Percentiles rank a stretch among this genome's conserved stretches.
Conservation (phyloP, 2,329 filamentous ascomycete genomes). For the Akanthomyces muscarius region DNA sequence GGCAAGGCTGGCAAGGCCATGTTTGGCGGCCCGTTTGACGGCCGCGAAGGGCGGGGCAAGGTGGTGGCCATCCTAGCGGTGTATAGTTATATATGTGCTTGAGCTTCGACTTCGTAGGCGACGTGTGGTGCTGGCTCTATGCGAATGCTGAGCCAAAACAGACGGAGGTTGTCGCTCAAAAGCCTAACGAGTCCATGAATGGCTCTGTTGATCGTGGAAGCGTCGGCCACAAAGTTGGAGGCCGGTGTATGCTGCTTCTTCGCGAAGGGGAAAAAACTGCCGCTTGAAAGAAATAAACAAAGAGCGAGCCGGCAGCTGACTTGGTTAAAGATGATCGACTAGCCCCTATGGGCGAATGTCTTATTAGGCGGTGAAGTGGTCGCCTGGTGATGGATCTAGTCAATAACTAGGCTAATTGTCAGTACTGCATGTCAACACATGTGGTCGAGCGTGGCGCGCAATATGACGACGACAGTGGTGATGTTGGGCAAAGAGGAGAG, state of each 20-base stretch:
- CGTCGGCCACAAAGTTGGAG: not conserved
- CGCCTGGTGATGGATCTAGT: slow-evolving; percentile 6
- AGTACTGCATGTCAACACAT: not conserved
- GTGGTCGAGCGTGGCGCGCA: not conserved
- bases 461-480: not conserved
- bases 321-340: not conserved
- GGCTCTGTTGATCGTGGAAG: not conserved
- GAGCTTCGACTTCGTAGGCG: not conserved
- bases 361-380: slow-evolving; percentile 15
- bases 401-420: not conserved
- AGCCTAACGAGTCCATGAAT: slow-evolving; percentile 9
- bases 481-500: not conserved
- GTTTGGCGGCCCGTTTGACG: slow-evolving; percentile 66
- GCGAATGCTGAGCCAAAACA: not conserved
- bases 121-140: not conserved
- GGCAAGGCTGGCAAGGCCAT: slow-evolving; percentile 72
- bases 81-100: slow-evolving; percentile 12
- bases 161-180: slow-evolving; percentile 1
- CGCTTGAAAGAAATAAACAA: not conserved
- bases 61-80: slow-evolving; percentile 50
- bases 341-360: slow-evolving; percentile 9
- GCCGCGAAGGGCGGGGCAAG: slow-evolving; percentile 62
- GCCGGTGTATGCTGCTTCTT: not conserved
- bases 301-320: not conserved
- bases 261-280: not conserved